A percentile compares a stretch with the other conserved stretches of the same genome.
Conservation (phyloP, 768 basidiomycete species). For the Tulasnella sp. region DNA sequence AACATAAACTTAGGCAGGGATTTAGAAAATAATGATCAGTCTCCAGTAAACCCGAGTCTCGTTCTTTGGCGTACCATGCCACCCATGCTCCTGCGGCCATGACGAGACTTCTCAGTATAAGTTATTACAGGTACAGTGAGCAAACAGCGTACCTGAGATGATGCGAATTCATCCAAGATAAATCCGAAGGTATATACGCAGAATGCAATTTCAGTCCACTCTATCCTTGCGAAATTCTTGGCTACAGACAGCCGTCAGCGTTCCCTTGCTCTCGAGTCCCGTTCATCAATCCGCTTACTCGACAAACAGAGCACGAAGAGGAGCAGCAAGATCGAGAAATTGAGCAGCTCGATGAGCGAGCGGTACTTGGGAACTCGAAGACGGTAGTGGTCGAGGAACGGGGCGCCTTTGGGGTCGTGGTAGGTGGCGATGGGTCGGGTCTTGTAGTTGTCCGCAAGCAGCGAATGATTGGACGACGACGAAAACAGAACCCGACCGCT, state of each 20-base stretch:
- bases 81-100: conserved; percentile 55
- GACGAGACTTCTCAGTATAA: not conserved
- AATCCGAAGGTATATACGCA: conserved; percentile 69
- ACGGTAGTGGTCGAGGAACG: conserved; percentile 80
- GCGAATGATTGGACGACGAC: conserved; percentile 46
- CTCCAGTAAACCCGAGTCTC: not conserved
- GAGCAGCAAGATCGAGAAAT: conserved; percentile 54
- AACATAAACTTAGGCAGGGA: conserved; percentile 48
- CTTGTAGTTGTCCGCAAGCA: conserved; percentile 88
- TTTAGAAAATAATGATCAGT: not conserved
- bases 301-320: conserved; percentile 65
- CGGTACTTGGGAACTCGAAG: conserved; percentile 78
- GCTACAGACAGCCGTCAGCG: conserved; percentile 29
- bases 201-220: conserved; percentile 59
- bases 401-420: conserved; percentile 53
- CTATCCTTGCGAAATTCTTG: conserved; percentile 40
- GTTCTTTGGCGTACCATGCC: conserved; percentile 50
- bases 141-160: conserved; percentile 35
- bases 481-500: conserved; percentile 54
- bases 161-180: conserved; percentile 75
- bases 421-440: conserved; percentile 51
- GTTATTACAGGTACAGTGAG: not conserved
- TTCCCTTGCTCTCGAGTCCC: not conserved
- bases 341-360: conserved; percentile 64
- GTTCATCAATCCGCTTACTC: conserved; percentile 36